A percentile compares a stretch with the other conserved stretches of the same genome.
Evolutionary conservation across 352 stramenopile genomes (phyloP).

Genomic region (Elongisporangium undulatum): DNA sequence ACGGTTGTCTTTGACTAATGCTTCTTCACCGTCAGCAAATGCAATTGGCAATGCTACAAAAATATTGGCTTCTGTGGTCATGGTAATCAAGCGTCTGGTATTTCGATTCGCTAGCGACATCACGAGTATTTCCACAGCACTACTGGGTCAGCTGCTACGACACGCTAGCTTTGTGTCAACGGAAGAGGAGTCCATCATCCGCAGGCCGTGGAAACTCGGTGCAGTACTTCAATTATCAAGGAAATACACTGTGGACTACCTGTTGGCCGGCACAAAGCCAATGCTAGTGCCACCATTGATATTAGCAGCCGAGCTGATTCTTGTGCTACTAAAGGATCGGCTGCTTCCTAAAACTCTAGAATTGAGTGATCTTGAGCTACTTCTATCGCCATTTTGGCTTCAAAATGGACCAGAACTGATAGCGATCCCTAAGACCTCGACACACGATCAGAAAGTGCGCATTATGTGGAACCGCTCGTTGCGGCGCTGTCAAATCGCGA

Average conservation of each 20-base stretch:
- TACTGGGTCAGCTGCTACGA: conserved; percentile 39
- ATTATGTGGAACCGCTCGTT: conserved; percentile 69
- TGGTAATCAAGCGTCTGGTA: conserved; percentile 34
- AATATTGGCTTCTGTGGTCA: conserved; percentile 18
- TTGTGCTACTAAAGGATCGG: conserved; percentile 37
- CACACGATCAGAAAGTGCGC: conserved; percentile 4
- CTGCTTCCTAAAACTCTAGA: conserved; percentile 16
- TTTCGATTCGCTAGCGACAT: conserved; percentile 34
- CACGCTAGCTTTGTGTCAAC: conserved; percentile 27
- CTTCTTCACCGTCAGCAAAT: background rate
- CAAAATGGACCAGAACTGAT: conserved; percentile 3
- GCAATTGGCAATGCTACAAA: conserved; percentile 6
- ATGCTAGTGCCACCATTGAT: conserved; percentile 27
- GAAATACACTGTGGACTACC: conserved; percentile 36
- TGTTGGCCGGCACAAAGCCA: conserved; percentile 35
- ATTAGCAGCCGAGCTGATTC: conserved; percentile 46
- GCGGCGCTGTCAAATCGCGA: conserved; percentile 40
- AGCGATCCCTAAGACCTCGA: background rate
- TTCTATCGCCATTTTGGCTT: conserved; percentile 52
- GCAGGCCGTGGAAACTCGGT: background rate
- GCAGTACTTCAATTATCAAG: conserved; percentile 39
- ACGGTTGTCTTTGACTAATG: background rate
- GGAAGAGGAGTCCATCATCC: background rate
- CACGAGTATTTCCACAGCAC: conserved; percentile 25
- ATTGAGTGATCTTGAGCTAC: conserved; percentile 20